A percentile compares a stretch with the other conserved stretches of the same genome.
phyloP scores from a whole-genome alignment of 73 alveolate species.

The Stentor coeruleus region DNA sequence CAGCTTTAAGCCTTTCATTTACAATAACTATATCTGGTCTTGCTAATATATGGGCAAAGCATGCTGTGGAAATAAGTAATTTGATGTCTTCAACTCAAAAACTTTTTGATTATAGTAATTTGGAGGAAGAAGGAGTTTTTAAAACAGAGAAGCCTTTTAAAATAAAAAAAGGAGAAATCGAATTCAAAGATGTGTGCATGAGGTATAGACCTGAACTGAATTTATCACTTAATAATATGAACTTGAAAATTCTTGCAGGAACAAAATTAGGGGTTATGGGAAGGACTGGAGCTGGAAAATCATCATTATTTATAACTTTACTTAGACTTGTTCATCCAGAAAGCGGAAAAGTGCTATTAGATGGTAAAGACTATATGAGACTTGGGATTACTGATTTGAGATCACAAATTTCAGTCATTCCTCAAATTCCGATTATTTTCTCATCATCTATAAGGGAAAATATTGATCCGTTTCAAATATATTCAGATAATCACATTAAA shows the following conservation, averaged over 20 bases:
- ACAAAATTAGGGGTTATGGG: conserved; percentile 80
- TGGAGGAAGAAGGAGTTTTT: background rate
- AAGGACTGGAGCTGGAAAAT: conserved; percentile 88
- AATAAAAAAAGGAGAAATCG: conserved; percentile 47
- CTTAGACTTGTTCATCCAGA: conserved; percentile 74
- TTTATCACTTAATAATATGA: conserved; percentile 71
- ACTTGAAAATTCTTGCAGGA: conserved; percentile 60
- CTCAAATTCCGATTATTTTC: conserved; percentile 89
- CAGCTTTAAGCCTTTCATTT: background rate
- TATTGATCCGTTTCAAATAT: conserved; percentile 74
- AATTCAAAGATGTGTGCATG: conserved; percentile 66
- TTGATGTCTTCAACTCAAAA: conserved; percentile 8
- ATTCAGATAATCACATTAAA: conserved; percentile 57
- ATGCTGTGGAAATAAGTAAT: background rate
- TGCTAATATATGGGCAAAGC: background rate
- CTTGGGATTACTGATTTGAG: conserved; percentile 67
- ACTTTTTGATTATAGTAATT: background rate
- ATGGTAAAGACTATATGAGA: conserved; percentile 72
- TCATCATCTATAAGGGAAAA: conserved; percentile 84
- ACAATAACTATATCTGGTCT: background rate
- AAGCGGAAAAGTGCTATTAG: conserved; percentile 58
- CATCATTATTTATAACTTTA: conserved; percentile 56
- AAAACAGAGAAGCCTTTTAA: background rate
- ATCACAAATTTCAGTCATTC: conserved; percentile 79
- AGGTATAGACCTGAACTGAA: conserved; percentile 70